These are phyloP conservation scores for Aspergillus sp. DNA, from an alignment of 2,329 filamentous ascomycete species.

Conservation along the genomic window DNA sequence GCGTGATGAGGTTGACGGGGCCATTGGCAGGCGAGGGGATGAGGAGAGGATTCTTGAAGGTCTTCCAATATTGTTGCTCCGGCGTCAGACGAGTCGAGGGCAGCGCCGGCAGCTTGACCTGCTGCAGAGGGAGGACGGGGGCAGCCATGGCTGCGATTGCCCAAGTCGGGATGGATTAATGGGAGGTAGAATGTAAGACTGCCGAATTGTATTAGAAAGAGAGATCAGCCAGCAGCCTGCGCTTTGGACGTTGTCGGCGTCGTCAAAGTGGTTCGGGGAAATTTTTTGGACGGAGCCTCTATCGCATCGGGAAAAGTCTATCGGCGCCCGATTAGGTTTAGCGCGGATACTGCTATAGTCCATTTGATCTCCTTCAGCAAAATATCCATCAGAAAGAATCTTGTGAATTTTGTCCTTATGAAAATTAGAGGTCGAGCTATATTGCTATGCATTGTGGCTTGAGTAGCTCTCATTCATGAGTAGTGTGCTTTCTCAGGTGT, in stretches of 20 bases:
- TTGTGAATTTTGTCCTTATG: too few species aligned
- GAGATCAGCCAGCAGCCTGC: not conserved
- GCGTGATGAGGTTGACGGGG: constrained; percentile 87
- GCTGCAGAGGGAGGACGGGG: constrained; percentile 76
- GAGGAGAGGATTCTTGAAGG: constrained; percentile 87
- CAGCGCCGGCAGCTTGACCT: constrained; percentile 79
- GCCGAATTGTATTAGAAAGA: not conserved
- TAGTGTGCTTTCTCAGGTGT: too few species aligned
- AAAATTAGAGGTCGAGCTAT: too few species aligned
- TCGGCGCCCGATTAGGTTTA: not conserved
- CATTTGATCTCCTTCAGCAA: too few species aligned
- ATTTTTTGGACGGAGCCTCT: constrained; percentile 1
- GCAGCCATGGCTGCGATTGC: constrained; percentile 68
- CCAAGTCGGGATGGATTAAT: not conserved
- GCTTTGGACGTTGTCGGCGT: constrained; percentile 3
- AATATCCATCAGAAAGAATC: too few species aligned
- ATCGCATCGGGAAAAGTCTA: constrained; percentile 8
- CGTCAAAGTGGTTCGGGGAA: not conserved
- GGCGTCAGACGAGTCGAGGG: constrained; percentile 76
- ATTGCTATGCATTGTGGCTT: too few species aligned
- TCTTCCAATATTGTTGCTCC: constrained; percentile 95
- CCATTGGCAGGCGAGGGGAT: constrained; percentile 89
- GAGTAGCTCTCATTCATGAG: too few species aligned
- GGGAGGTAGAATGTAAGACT: not conserved
- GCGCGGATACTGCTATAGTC: not conserved